Conservation (phyloP, 2,329 filamentous ascomycete species). For the Calonectria henricotiae region DNA sequence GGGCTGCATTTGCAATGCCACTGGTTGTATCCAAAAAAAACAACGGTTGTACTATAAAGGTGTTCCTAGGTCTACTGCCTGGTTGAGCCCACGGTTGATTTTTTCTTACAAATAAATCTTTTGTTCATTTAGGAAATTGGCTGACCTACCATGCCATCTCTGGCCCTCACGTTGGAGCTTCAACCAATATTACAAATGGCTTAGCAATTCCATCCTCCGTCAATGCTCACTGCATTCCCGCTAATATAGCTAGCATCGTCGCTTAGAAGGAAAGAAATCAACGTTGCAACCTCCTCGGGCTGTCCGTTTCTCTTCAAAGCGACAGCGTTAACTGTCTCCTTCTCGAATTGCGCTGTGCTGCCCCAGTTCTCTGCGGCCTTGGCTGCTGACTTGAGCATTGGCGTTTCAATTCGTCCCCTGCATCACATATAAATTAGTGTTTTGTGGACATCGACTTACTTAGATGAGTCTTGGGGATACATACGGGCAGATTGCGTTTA, state of each 20-base stretch:
- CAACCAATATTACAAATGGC: too few relatives aligned
- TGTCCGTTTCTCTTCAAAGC: slow-evolving; percentile 47
- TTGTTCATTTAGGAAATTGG: neutral
- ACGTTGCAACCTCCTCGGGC: slow-evolving; percentile 50
- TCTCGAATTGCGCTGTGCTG: slow-evolving; percentile 26
- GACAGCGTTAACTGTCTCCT: slow-evolving; percentile 40
- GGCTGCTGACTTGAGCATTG: slow-evolving; percentile 48
- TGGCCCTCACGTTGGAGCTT: neutral
- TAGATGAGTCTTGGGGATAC: slow-evolving; percentile 6
- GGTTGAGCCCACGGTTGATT: too few relatives aligned
- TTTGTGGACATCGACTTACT: neutral
- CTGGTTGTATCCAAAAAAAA: too few relatives aligned
- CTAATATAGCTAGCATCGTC: slow-evolving; percentile 52
- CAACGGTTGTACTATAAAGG: too few relatives aligned
- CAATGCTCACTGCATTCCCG: slow-evolving; percentile 47
- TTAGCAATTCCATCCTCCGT: slow-evolving; percentile 54
- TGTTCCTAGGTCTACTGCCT: too few relatives aligned
- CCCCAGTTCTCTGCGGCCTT: slow-evolving; percentile 38
- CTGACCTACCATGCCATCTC: neutral
- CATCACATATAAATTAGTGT: neutral
- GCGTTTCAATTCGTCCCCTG: slow-evolving; percentile 54
- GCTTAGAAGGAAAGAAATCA: slow-evolving; percentile 54
- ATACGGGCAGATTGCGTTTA: slow-evolving; percentile 55
- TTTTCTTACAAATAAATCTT: too few relatives aligned
- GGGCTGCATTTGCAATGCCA: too few relatives aligned